Evolutionary conservation across 208 protist genomes (phyloP).

Genomic region (Leptomonas pyrrhocoris): DNA sequence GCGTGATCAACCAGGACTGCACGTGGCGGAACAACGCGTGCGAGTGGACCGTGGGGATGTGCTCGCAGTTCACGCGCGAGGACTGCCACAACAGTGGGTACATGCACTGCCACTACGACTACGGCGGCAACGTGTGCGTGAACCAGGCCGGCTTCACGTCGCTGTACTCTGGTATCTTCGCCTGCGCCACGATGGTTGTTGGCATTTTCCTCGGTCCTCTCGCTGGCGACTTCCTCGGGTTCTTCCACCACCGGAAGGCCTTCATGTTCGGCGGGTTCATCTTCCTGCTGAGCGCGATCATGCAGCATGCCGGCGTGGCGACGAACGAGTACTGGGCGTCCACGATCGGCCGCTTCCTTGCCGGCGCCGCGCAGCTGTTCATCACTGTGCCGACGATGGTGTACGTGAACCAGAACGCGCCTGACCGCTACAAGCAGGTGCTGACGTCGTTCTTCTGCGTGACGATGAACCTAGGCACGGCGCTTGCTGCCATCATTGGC

Average conservation of each 20-base stretch:
- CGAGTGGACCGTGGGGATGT: constrained; percentile 21
- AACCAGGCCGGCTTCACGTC: constrained; percentile 10
- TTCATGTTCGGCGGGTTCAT: constrained; percentile 46
- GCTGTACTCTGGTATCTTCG: constrained; percentile 14
- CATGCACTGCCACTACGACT: constrained; percentile 25
- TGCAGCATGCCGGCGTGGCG: constrained; percentile 52
- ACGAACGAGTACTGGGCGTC: constrained; percentile 66
- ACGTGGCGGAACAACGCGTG: constrained; percentile 10
- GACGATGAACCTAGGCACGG: constrained; percentile 74
- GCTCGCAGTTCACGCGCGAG: constrained; percentile 6
- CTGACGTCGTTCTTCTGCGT: constrained; percentile 79
- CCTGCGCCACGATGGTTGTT: constrained; percentile 13
- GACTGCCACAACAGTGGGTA: constrained; percentile 17
- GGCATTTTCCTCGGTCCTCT: constrained; percentile 15
- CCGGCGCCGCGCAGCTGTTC: constrained; percentile 61
- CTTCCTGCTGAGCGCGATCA: constrained; percentile 45
- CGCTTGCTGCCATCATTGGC: constrained; percentile 68
- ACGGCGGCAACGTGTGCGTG: constrained; percentile 6
- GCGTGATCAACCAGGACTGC: constrained; percentile 19
- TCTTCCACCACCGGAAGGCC: constrained; percentile 17
- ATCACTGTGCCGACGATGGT: constrained; percentile 60
- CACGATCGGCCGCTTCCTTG: constrained; percentile 58
- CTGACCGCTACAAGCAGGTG: constrained; percentile 47
- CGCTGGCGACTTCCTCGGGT: constrained; percentile 11
- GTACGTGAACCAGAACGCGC: constrained; percentile 73